phyloP scores from a whole-genome alignment of 2,329 filamentous ascomycete genomes.

The Lomentospora prolificans region DNA sequence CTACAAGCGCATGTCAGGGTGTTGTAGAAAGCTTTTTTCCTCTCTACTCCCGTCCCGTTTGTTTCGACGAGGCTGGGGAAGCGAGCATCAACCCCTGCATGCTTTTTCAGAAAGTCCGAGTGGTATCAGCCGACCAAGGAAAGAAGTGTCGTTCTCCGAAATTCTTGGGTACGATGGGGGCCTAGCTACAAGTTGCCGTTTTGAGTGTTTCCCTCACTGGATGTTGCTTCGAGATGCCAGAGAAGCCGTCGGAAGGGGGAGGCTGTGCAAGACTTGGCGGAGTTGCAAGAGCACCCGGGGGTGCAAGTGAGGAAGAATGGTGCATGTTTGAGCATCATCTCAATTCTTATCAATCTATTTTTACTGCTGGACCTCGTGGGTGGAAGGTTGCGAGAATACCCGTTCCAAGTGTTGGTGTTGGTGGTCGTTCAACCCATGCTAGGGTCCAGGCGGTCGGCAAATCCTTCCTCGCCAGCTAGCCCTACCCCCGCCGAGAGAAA shows the following conservation, averaged over 20 bases:
- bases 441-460: background rate
- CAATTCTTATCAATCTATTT: constrained; percentile 1
- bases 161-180: background rate
- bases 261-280: background rate
- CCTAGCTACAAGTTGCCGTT: background rate
- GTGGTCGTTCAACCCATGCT: background rate
- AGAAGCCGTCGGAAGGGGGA: background rate
- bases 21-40: background rate
- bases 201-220: background rate
- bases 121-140: background rate
- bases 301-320: background rate
- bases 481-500: background rate
- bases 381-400: background rate
- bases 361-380: background rate
- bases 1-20: background rate
- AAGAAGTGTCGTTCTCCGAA: background rate
- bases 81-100: constrained; percentile 1
- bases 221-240: background rate
- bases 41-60: background rate
- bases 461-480: background rate
- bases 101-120: background rate
- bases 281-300: background rate
- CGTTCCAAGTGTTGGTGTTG: no score
- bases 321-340: background rate
- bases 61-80: background rate